These are phyloP conservation scores for Bruguiera parviflora DNA, from an alignment of 345 rosid genomes.

Conservation along the genomic window DNA sequence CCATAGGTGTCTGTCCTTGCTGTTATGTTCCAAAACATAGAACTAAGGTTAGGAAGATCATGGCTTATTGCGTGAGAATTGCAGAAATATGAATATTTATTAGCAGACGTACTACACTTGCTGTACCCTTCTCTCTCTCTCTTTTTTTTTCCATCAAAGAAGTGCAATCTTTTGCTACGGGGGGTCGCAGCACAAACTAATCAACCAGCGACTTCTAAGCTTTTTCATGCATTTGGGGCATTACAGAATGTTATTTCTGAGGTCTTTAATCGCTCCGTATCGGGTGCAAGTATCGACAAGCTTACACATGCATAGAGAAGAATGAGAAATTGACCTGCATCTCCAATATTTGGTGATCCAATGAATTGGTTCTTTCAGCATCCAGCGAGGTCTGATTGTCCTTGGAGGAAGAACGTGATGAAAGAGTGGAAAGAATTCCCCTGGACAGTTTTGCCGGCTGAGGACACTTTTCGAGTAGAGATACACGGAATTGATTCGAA, in stretches of 20 bases:
- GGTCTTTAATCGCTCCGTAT: too few relatives aligned
- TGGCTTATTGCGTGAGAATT: not conserved
- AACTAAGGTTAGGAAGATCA: not conserved
- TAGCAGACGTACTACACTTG: too few relatives aligned
- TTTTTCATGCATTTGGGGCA: too few relatives aligned
- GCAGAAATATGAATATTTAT: too few relatives aligned
- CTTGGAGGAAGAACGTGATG: constrained; percentile 11
- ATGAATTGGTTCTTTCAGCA: constrained; percentile 19
- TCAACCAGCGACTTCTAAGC: too few relatives aligned
- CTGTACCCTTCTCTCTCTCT: too few relatives aligned
- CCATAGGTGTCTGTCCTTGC: constrained; percentile 35
- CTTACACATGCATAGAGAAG: not conserved
- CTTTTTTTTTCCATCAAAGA: too few relatives aligned
- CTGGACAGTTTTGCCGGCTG: constrained; percentile 19
- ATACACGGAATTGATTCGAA: constrained; percentile 22
- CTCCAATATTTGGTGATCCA: constrained; percentile 27
- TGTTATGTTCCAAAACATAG: constrained; percentile 23
- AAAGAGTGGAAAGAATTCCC: constrained; percentile 23
- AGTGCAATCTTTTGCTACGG: too few relatives aligned
- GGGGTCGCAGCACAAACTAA: too few relatives aligned
- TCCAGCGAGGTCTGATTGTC: constrained; percentile 12
- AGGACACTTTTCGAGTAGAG: constrained; percentile 41
- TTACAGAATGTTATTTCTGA: too few relatives aligned
- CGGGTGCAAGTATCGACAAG: not conserved
- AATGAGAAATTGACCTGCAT: constrained; percentile 32